Conservation (phyloP, 192 early-diverging fungal genomes). For the Jimgerdemannia lactiflua region DNA sequence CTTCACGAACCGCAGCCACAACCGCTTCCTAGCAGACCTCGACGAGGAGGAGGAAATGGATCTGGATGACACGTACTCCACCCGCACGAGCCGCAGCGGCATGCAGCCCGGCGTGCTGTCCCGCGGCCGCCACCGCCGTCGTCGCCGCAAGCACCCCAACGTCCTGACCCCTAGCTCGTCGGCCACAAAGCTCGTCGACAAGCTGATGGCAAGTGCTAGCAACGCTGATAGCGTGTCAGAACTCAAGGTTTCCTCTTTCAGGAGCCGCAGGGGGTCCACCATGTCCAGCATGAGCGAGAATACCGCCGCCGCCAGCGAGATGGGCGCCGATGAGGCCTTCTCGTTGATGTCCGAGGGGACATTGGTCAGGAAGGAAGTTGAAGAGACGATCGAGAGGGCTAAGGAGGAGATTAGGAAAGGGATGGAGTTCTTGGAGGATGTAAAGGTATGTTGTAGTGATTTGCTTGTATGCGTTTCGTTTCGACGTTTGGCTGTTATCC, state of each 20-base stretch:
- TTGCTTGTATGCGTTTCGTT: conserved; percentile 2
- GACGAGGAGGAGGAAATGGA: conserved; percentile 7
- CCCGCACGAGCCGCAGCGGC: background rate
- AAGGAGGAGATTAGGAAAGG: conserved; percentile 30
- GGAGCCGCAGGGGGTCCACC: conserved; percentile 2
- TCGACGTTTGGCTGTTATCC: background rate
- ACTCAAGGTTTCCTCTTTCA: background rate
- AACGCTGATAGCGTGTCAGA: background rate
- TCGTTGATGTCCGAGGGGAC: background rate
- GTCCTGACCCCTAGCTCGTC: background rate
- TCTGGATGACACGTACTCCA: background rate
- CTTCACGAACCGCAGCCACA: background rate
- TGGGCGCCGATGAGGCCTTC: background rate
- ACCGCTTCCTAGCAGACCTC: conserved; percentile 4
- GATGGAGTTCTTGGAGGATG: conserved; percentile 24
- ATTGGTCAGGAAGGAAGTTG: conserved; percentile 20
- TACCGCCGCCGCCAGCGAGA: conserved; percentile 5
- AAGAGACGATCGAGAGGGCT: conserved; percentile 32
- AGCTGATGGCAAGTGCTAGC: background rate
- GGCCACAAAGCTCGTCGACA: background rate
- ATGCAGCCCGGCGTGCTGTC: background rate
- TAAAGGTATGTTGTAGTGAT: conserved; percentile 15
- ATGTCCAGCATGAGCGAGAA: conserved; percentile 7
- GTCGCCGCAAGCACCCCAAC: background rate
- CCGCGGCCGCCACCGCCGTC: background rate